Percentiles rank a stretch among this genome's conserved stretches.
These are phyloP conservation scores for Kalaharituber pfeilii DNA, from an alignment of 2,329 filamentous ascomycete genomes.

Conservation along the genomic window DNA sequence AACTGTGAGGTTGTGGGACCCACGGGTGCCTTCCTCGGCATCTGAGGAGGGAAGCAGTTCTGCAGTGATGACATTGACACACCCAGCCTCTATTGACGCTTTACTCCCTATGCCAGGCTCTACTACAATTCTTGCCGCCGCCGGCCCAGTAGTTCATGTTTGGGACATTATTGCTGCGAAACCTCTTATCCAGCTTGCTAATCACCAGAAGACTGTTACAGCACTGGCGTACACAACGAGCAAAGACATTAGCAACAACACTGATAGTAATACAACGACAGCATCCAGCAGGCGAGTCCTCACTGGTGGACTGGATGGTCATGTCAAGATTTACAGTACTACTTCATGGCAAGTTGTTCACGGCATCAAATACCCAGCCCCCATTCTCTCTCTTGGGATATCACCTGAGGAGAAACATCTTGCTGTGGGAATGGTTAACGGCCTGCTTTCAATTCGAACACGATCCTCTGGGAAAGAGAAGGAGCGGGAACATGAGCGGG, in stretches of 20 bases:
- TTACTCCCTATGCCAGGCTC: slow-evolving; percentile 77
- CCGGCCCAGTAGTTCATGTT: slow-evolving; percentile 74
- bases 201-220: slow-evolving; percentile 96
- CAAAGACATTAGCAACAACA: background rate
- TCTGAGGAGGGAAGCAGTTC: slow-evolving; percentile 26
- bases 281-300: slow-evolving; percentile 61
- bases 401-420: slow-evolving; percentile 75
- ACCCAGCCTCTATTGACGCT: slow-evolving; percentile 70
- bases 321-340: slow-evolving; percentile 94
- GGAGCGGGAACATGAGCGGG: slow-evolving; percentile 52
- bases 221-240: slow-evolving; percentile 35
- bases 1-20: slow-evolving; percentile 87
- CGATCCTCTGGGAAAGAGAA: slow-evolving; percentile 73
- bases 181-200: slow-evolving; percentile 69
- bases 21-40: slow-evolving; percentile 42
- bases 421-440: slow-evolving; percentile 85
- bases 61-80: slow-evolving; percentile 83
- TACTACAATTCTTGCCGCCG: slow-evolving; percentile 68
- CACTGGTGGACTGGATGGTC: slow-evolving; percentile 78
- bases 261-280: too few relatives aligned
- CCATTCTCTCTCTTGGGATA: slow-evolving; percentile 68
- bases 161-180: slow-evolving; percentile 83
- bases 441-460: slow-evolving; percentile 77
- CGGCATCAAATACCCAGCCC: slow-evolving; percentile 80
- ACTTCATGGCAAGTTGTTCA: slow-evolving; percentile 91